Conservation (phyloP, 768 basidiomycete genomes). For the Russula virescens region DNA sequence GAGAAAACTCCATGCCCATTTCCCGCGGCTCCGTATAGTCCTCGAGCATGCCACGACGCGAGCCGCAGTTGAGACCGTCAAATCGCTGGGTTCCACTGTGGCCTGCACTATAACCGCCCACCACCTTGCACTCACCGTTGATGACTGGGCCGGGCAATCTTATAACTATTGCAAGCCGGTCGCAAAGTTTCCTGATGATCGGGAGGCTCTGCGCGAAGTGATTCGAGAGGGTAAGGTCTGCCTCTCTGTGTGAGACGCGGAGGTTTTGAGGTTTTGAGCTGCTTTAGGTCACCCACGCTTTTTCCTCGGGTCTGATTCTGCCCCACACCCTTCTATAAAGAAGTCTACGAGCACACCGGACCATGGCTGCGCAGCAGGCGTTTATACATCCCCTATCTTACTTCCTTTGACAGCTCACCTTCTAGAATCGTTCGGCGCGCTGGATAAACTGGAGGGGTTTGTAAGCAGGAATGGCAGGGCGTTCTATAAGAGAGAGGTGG, state of each 20-base stretch:
- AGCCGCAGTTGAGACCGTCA: slow-evolving; percentile 83
- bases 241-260: not conserved
- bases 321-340: slow-evolving; percentile 72
- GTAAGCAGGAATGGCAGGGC: slow-evolving; percentile 69
- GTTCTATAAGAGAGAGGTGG: slow-evolving; percentile 56
- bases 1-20: slow-evolving; percentile 67
- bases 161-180: slow-evolving; percentile 98
- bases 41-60: slow-evolving; percentile 95
- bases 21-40: slow-evolving; percentile 90
- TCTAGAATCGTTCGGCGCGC: slow-evolving; percentile 79
- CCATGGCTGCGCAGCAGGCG: slow-evolving; percentile 85
- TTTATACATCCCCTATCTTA: slow-evolving; percentile 91
- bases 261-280: not conserved
- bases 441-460: slow-evolving; percentile 78
- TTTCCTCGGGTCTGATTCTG: slow-evolving; percentile 96
- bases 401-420: slow-evolving; percentile 87
- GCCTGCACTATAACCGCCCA: slow-evolving; percentile 97
- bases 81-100: slow-evolving; percentile 71
- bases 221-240: slow-evolving; percentile 57
- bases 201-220: slow-evolving; percentile 72
- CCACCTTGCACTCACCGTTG: slow-evolving; percentile 89
- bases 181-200: slow-evolving; percentile 92
- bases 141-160: slow-evolving; percentile 94
- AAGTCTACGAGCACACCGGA: slow-evolving; percentile 67
- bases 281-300: slow-evolving; percentile 80